A percentile compares a stretch with the other conserved stretches of the same genome.
These are phyloP conservation scores for Pyronema domesticum DNA, from an alignment of 495 filamentous ascomycete species.

Conservation along the genomic window DNA sequence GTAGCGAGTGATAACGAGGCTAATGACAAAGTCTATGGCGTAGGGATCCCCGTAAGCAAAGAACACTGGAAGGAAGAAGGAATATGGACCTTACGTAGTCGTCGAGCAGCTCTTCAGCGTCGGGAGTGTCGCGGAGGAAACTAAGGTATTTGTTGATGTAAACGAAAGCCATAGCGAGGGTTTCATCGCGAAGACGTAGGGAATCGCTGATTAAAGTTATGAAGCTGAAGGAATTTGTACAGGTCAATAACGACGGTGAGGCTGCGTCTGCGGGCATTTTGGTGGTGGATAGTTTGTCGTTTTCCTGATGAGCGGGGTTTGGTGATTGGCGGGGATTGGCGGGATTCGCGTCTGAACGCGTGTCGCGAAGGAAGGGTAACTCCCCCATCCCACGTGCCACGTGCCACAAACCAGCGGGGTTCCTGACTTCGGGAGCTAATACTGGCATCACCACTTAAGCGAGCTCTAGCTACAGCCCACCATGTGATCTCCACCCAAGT, in stretches of 20 bases:
- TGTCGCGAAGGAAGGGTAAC: too few relatives aligned
- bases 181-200: constrained; percentile 29
- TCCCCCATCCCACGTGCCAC: too few relatives aligned
- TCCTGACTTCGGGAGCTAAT: too few relatives aligned
- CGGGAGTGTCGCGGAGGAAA: constrained; percentile 6
- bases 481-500: too few relatives aligned
- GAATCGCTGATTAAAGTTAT: constrained; percentile 27
- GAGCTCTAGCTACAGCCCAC: too few relatives aligned
- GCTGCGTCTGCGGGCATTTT: neutral
- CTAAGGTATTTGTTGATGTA: constrained; percentile 30
- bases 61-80: neutral
- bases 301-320: too few relatives aligned
- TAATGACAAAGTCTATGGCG: constrained; percentile 27
- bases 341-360: too few relatives aligned
- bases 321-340: too few relatives aligned
- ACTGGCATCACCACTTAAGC: too few relatives aligned
- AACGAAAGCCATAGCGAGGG: constrained; percentile 30
- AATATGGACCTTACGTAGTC: constrained; percentile 12
- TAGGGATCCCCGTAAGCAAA: neutral
- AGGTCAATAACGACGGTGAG: neutral
- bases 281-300: neutral
- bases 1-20: constrained; percentile 29
- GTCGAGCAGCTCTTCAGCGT: constrained; percentile 18
- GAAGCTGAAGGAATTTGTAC: constrained; percentile 18
- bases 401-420: too few relatives aligned